These are phyloP conservation scores for Fusarium circinatum DNA, from an alignment of 2,329 filamentous ascomycete genomes.

Conservation along the genomic window DNA sequence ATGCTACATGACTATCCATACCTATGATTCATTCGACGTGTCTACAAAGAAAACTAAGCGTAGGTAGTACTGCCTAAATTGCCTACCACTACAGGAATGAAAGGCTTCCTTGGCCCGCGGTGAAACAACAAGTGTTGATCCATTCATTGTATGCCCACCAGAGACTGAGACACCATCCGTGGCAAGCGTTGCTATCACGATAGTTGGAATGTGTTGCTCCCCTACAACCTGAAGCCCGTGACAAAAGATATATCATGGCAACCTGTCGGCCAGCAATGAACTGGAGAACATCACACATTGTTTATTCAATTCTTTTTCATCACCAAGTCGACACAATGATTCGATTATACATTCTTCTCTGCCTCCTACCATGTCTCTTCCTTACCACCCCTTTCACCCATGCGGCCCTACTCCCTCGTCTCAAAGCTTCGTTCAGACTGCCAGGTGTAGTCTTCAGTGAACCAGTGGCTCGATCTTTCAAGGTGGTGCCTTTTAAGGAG, in stretches of 20 bases:
- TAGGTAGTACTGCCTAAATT: not conserved
- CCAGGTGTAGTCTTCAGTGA: slow-evolving; percentile 16
- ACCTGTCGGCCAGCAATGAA: not conserved
- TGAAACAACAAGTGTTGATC: slow-evolving; percentile 33
- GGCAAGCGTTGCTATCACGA: slow-evolving; percentile 32
- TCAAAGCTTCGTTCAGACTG: slow-evolving; percentile 5
- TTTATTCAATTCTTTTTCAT: not conserved
- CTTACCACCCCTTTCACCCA: slow-evolving; percentile 7
- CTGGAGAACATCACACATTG: slow-evolving; percentile 2
- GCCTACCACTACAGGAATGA: slow-evolving; percentile 29
- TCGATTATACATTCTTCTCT: slow-evolving; percentile 34
- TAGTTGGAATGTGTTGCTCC: slow-evolving; percentile 50
- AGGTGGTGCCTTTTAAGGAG: slow-evolving; percentile 22
- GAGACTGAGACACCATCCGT: slow-evolving; percentile 38
- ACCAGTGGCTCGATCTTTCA: slow-evolving; percentile 9
- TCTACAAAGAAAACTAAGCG: not conserved
- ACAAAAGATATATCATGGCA: slow-evolving; percentile 36
- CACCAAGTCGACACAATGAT: slow-evolving; percentile 36
- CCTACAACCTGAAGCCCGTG: slow-evolving; percentile 31
- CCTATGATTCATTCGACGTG: not conserved
- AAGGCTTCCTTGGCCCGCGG: not conserved
- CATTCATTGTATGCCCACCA: slow-evolving; percentile 7
- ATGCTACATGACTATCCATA: not conserved
- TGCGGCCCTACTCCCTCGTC: slow-evolving; percentile 21
- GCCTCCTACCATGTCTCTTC: slow-evolving; percentile 23